phyloP scores from a whole-genome alignment of 768 basidiomycete genomes.

The Tricholoma flavovirens region DNA sequence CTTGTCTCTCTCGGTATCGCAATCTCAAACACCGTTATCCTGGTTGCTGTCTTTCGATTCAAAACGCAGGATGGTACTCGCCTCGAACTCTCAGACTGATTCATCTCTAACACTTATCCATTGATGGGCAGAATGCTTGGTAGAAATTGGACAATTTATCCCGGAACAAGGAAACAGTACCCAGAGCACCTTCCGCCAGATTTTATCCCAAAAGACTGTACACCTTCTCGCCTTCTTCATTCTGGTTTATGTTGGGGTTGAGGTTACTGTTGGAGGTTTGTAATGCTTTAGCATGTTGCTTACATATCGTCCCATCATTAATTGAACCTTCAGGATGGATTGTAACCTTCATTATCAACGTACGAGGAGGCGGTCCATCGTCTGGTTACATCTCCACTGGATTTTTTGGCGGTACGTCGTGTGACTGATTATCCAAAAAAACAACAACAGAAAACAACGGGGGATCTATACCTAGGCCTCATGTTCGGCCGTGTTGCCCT shows the following conservation, averaged over 20 bases:
- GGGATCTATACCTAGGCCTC: slow-evolving; percentile 37
- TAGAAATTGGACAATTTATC: slow-evolving; percentile 39
- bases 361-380: slow-evolving; percentile 31
- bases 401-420: slow-evolving; percentile 20
- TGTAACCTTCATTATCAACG: slow-evolving; percentile 47
- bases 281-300: not conserved
- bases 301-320: not conserved
- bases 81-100: not conserved
- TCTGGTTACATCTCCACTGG: slow-evolving; percentile 24
- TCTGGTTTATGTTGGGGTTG: slow-evolving; percentile 64
- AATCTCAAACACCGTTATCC: slow-evolving; percentile 42
- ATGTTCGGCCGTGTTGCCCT: slow-evolving; percentile 50
- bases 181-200: slow-evolving; percentile 40
- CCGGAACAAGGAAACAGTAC: slow-evolving; percentile 28
- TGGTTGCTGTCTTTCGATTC: slow-evolving; percentile 59
- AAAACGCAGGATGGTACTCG: slow-evolving; percentile 62
- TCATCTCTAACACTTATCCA: not conserved
- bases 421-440: not conserved
- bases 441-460: not conserved
- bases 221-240: slow-evolving; percentile 61
- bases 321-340: slow-evolving; percentile 51
- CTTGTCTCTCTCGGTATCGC: slow-evolving; percentile 67
- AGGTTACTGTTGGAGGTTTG: slow-evolving; percentile 51
- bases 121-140: slow-evolving; percentile 37
- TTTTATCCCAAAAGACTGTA: slow-evolving; percentile 46